phyloP scores from a whole-genome alignment of 2,329 filamentous ascomycete genomes.

The Plenodomus tracheiphilus region DNA sequence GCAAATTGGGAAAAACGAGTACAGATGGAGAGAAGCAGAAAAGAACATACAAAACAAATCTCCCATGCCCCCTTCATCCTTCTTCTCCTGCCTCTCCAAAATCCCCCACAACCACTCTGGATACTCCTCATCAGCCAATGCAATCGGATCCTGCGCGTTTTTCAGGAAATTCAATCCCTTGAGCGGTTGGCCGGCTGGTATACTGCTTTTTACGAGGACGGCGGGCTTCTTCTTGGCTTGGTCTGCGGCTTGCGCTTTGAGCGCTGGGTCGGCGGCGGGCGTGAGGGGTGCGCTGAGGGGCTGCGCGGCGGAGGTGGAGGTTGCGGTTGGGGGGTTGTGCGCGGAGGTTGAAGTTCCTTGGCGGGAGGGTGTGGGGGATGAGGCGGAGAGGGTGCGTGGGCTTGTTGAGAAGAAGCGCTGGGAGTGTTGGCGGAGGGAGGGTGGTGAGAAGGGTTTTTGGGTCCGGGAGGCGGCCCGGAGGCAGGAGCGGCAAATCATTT shows the following conservation, averaged over 20 bases:
- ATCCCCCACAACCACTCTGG: conserved; percentile 80
- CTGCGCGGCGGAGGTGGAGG: conserved; percentile 51
- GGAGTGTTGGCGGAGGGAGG: conserved; percentile 10
- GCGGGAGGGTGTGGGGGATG: conserved; percentile 28
- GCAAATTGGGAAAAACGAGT: no score
- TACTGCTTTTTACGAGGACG: conserved; percentile 49
- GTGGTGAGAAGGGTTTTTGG: conserved; percentile 4
- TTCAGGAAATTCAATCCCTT: conserved; percentile 79
- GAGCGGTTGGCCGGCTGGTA: conserved; percentile 69
- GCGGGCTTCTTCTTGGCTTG: conserved; percentile 34
- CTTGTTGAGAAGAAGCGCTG: conserved; percentile 35
- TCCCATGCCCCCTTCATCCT: conserved; percentile 58
- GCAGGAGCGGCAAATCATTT: conserved; percentile 47
- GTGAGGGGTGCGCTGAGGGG: conserved; percentile 50
- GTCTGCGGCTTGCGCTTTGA: conserved; percentile 29
- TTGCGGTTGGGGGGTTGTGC: conserved; percentile 44
- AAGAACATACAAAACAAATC: conserved; percentile 76
- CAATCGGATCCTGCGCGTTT: conserved; percentile 71
- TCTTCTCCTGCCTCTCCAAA: conserved; percentile 63
- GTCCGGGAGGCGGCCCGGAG: conserved; percentile 38
- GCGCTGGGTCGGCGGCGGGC: conserved; percentile 21
- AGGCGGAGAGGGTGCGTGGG: conserved; percentile 23
- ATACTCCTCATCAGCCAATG: conserved; percentile 74
- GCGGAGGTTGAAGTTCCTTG: conserved; percentile 30
- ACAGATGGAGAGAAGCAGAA: no score